These are phyloP conservation scores for Magnusiomyces clavatus DNA, from an alignment of 1,139 yeast genomes.

Conservation along the genomic window DNA sequence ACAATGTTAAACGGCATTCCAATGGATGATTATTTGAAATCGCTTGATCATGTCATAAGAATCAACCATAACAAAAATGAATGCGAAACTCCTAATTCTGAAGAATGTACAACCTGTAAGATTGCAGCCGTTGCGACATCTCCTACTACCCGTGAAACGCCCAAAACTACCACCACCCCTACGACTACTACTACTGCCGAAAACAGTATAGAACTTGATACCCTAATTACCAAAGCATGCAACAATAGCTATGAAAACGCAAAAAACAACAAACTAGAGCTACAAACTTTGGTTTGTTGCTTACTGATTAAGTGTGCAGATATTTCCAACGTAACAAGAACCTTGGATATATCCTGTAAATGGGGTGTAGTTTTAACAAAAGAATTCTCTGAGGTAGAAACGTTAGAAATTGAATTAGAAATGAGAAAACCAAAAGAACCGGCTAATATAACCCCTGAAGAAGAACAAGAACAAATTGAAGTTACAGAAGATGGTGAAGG, in stretches of 20 bases:
- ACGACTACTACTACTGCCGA: background rate
- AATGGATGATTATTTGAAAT: background rate
- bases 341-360: conserved; percentile 63
- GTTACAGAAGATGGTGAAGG: conserved; percentile 5
- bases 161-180: background rate
- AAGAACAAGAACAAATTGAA: conserved; percentile 26
- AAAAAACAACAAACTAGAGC: background rate
- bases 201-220: background rate
- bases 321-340: conserved; percentile 84
- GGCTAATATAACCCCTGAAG: conserved; percentile 24
- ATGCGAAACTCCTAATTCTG: background rate
- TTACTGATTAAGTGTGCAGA: conserved; percentile 87
- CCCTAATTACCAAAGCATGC: background rate
- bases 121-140: too few relatives aligned
- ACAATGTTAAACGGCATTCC: conserved; percentile 17
- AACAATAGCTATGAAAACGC: background rate
- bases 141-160: too few relatives aligned
- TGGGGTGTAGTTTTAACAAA: conserved; percentile 78
- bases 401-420: conserved; percentile 39
- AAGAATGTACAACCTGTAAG: conserved; percentile 19
- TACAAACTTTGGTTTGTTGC: conserved; percentile 43
- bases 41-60: background rate
- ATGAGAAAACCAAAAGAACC: conserved; percentile 22
- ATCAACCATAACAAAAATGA: conserved; percentile 6
- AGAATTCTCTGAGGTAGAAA: conserved; percentile 66